Base-by-base conservation (phyloP, 2,329 filamentous ascomycete genomes). In the Talaromyces sp. region DNA sequence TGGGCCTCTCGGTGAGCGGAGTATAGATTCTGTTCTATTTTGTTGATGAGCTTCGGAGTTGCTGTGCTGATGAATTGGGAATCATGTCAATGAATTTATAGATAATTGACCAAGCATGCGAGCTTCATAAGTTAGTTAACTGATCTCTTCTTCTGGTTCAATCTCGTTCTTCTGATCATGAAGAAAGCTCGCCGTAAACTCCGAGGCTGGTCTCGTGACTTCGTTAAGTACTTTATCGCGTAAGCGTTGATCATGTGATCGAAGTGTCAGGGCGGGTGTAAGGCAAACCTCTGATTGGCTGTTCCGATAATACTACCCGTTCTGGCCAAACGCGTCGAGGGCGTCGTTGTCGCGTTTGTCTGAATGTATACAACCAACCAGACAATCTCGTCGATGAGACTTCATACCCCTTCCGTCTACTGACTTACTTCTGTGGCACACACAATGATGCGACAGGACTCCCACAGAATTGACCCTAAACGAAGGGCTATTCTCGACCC, bases 401-500 rank as follows among this genome's bases (percentile, higher is more conserved):
- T 51, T 28, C 48, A 51, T 19, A 21, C 33, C 22, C 10, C 15
- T 46, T 50, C n/a, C 15, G 31, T 5, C 17, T 37, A 39, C 33
- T 39, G 48, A 52, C 10, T 21, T 5, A 9, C 7, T 45, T 13
- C 15, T 5, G 28, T 8, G 21, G 25, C 15, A 22, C 9, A 28
- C 64, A 70, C 62, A 21, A 79, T 78, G 77, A 74, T 77, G 63
- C 72, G 75, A 60, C 71, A 77, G 65, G 75, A 77, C 53, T 68
- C 65, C 37, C 66, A 70, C 60, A 70, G 76, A 25, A 73, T 78
- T 58, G 78, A 79, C 57, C 70, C 87, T 2, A 97, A 97, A 75
- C 80, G 90, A 69, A 88, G 91, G 64, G 85, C 86, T 62, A 81
- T 85, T 50, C 76, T 93, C 66, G 89, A 96, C 71, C 79, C 89